phyloP scores from a whole-genome alignment of 352 stramenopile species.

The Pythium aristosporum region DNA sequence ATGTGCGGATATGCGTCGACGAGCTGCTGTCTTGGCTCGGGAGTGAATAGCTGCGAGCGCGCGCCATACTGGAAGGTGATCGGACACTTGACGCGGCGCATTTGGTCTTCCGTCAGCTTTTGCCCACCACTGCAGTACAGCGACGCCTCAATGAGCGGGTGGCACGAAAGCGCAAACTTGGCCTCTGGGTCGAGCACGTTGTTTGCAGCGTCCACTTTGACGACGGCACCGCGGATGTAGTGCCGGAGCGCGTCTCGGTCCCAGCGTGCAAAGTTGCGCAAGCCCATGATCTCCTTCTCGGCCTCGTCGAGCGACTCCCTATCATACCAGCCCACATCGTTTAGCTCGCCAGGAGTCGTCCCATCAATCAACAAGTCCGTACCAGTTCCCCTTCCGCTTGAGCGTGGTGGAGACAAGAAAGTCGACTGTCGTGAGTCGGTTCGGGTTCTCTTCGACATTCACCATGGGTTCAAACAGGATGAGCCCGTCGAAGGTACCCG shows the following conservation, averaged over 20 bases:
- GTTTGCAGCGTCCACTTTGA: constrained; percentile 3
- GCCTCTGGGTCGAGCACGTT: constrained; percentile 1
- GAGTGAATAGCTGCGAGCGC: constrained; percentile 40
- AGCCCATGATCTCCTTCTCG: constrained; percentile 29
- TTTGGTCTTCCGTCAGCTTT: constrained; percentile 19
- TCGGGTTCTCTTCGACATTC: constrained; percentile 18
- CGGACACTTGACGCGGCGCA: constrained; percentile 29
- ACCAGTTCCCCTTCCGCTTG: constrained; percentile 12
- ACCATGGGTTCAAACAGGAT: constrained; percentile 50
- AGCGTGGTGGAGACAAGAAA: constrained; percentile 25
- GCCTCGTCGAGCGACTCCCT: constrained; percentile 26
- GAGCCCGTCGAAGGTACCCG: constrained; percentile 44
- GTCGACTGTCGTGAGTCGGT: constrained; percentile 3
- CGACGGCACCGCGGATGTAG: constrained; percentile 25
- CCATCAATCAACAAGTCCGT: background rate
- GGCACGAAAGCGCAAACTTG: constrained; percentile 16
- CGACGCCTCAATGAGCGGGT: constrained; percentile 38
- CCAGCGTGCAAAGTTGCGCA: constrained; percentile 43
- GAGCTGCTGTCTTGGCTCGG: constrained; percentile 10
- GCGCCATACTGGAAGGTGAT: constrained; percentile 38
- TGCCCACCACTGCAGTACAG: constrained; percentile 31
- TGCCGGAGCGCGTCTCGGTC: constrained; percentile 34
- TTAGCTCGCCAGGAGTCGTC: too few species aligned
- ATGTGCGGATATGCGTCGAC: constrained; percentile 31
- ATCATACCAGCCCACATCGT: background rate